Evolutionary conservation across 202 grass and related monocot species (phyloP).

Genomic region (Brachypodium distachyon): DNA sequence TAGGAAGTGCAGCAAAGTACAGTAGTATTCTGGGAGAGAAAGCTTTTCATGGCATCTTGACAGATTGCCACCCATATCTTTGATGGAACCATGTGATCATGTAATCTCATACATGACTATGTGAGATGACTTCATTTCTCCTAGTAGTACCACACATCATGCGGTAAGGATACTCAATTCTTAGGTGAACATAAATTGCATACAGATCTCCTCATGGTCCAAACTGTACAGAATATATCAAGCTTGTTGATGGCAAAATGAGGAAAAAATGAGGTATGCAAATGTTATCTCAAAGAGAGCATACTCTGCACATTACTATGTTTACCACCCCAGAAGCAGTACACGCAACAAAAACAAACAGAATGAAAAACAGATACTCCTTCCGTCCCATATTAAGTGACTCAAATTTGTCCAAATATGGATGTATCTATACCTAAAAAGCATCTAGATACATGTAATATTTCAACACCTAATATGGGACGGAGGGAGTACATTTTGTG

Average conservation of each 20-base stretch:
- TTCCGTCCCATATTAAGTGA: no score
- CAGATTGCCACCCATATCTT: neutral
- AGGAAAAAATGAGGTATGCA: neutral
- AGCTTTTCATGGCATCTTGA: neutral
- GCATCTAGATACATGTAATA: neutral
- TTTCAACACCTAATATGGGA: no score
- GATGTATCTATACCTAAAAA: no score
- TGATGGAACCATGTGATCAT: neutral
- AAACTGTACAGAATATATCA: neutral
- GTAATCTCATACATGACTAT: no score
- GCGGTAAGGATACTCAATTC: neutral
- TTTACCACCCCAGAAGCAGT: no score
- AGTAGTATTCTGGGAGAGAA: neutral
- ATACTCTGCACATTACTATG: no score
- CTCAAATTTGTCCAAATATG: no score
- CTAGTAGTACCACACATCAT: neutral
- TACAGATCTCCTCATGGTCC: neutral
- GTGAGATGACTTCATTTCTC: no score
- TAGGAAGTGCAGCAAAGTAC: neutral
- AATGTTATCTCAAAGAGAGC: no score
- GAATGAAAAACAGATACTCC: no score
- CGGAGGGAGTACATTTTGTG: slow-evolving; percentile 1
- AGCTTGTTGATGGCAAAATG: neutral
- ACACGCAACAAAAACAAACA: no score
- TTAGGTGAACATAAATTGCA: neutral